These are phyloP conservation scores for Plenodomus tracheiphilus DNA, from an alignment of 2,329 filamentous ascomycete species.

Conservation along the genomic window DNA sequence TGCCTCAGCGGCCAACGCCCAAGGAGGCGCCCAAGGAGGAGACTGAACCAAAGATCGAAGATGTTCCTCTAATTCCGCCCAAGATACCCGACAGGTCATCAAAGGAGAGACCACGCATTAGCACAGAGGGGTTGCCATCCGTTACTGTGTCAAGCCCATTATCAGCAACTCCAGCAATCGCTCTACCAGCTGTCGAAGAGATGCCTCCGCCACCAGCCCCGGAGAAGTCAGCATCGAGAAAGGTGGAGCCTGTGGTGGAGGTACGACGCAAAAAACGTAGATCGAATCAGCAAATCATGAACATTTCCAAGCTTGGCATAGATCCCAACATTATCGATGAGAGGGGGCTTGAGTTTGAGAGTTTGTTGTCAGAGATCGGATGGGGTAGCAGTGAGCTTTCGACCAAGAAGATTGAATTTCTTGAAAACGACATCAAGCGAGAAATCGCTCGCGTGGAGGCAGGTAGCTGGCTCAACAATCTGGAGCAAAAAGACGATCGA, in stretches of 20 bases:
- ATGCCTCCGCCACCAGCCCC: conserved; percentile 45
- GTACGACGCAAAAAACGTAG: conserved; percentile 64
- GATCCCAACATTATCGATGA: conserved; percentile 76
- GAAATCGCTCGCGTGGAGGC: conserved; percentile 90
- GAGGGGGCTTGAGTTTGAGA: conserved; percentile 77
- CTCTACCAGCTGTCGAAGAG: conserved; percentile 26
- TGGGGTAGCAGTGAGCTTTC: conserved; percentile 82
- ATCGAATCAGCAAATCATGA: conserved; percentile 75
- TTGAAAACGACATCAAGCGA: conserved; percentile 81
- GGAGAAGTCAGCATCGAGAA: conserved; percentile 24
- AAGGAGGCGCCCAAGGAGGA: conserved; percentile 32
- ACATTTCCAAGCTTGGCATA: conserved; percentile 75
- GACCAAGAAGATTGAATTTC: conserved; percentile 73
- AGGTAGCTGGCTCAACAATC: conserved; percentile 84
- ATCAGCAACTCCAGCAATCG: conserved; percentile 19
- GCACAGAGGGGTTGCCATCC: conserved; percentile 39
- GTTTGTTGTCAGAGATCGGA: conserved; percentile 82
- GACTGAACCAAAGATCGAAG: conserved; percentile 29
- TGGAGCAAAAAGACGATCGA: conserved; percentile 84
- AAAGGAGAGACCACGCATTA: conserved; percentile 33
- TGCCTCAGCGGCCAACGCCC: conserved; percentile 58
- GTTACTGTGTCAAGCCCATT: conserved; percentile 42
- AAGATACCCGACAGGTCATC: conserved; percentile 31
- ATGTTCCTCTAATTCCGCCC: conserved; percentile 7
- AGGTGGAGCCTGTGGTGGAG: conserved; percentile 43